These are phyloP conservation scores for Albifimbria verrucaria DNA, from an alignment of 2,329 filamentous ascomycete genomes.

Conservation along the genomic window DNA sequence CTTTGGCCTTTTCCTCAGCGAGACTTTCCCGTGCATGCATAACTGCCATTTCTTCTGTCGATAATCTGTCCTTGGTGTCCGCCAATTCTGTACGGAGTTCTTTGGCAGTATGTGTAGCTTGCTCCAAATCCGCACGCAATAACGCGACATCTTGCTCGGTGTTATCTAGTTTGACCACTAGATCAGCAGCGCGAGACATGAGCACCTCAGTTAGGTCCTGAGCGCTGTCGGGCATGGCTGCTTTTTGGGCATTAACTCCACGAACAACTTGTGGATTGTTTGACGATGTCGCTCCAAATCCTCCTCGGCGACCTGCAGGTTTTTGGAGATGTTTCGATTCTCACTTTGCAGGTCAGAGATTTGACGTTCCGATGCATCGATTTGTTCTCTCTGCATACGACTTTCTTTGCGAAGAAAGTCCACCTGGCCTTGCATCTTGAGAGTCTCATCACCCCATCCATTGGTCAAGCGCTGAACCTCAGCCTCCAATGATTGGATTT, in stretches of 20 bases:
- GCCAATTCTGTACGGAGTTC: conserved; percentile 58
- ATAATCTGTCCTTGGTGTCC: conserved; percentile 48
- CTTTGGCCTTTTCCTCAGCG: conserved; percentile 51
- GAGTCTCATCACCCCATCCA: conserved; percentile 53
- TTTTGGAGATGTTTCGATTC: conserved; percentile 46
- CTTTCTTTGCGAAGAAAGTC: conserved; percentile 61
- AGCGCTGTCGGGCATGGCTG: conserved; percentile 50
- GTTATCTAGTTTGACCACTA: conserved; percentile 57
- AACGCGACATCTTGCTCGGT: conserved; percentile 58
- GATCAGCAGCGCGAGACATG: conserved; percentile 52
- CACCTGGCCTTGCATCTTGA: conserved; percentile 59
- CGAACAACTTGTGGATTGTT: conserved; percentile 56
- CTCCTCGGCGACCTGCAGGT: conserved; percentile 48
- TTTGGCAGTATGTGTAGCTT: conserved; percentile 50
- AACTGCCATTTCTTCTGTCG: conserved; percentile 47
- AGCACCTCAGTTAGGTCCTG: conserved; percentile 58
- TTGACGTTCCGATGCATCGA: conserved; percentile 56
- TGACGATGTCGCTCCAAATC: conserved; percentile 48
- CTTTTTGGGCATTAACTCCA: conserved; percentile 51
- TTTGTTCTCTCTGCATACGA: conserved; percentile 55
- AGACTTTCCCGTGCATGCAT: conserved; percentile 53
- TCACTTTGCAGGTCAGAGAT: conserved; percentile 54
- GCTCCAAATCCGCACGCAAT: conserved; percentile 61
- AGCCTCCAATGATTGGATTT: conserved; percentile 62
- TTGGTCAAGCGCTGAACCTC: conserved; percentile 65